Percentiles rank a stretch among this genome's conserved stretches.
phyloP scores from a whole-genome alignment of 2,329 filamentous ascomycete species.

The Botrytis cinerea region DNA sequence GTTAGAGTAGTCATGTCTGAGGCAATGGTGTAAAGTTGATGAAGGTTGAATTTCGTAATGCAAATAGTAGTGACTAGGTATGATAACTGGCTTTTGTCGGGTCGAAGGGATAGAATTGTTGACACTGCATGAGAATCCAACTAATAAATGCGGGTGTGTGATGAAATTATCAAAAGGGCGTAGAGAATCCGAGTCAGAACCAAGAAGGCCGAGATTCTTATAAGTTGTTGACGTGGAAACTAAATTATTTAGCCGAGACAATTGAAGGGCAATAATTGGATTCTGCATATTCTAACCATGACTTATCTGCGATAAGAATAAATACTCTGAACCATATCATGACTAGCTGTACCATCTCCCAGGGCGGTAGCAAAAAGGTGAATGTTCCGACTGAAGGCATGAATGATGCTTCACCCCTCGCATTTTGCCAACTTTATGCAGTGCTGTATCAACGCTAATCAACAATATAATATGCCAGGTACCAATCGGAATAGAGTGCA shows the following conservation, averaged over 20 bases:
- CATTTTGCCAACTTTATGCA: neutral
- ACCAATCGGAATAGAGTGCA: too few relatives aligned
- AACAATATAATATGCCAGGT: too few relatives aligned
- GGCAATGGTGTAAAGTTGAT: neutral
- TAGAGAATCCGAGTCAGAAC: neutral
- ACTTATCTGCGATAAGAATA: neutral
- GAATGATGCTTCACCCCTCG: neutral
- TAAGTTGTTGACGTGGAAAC: neutral
- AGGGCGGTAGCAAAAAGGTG: neutral
- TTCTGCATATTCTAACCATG: neutral
- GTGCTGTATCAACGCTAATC: too few relatives aligned
- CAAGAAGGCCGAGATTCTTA: neutral
- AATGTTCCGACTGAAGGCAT: neutral
- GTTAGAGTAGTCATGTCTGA: neutral
- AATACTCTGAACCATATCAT: neutral
- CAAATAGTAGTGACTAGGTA: neutral
- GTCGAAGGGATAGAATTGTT: neutral
- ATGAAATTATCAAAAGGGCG: neutral
- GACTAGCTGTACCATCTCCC: neutral
- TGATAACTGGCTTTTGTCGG: neutral
- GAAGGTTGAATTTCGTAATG: neutral
- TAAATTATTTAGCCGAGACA: neutral
- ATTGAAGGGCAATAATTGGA: neutral
- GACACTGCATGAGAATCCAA: neutral
- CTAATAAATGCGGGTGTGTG: neutral